Percentiles rank a stretch among this genome's conserved stretches.
phyloP scores from a whole-genome alignment of 306 rosid genomes.

The Sindora glabra region DNA sequence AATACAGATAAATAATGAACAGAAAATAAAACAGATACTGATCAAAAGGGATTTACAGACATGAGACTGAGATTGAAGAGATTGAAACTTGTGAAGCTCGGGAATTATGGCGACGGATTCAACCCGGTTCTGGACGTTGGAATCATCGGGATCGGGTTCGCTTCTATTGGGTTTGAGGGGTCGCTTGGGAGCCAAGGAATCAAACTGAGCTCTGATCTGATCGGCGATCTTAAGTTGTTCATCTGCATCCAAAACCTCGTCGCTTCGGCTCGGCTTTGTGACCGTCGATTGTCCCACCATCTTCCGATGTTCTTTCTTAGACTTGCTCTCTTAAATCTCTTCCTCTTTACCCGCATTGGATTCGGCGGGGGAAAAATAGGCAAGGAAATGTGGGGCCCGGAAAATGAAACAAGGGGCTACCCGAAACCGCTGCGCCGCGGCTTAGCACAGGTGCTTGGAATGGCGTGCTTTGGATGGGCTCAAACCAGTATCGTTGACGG shows the following conservation, averaged over 20 bases:
- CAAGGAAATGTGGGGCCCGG: neutral
- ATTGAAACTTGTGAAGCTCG: constrained; percentile 47
- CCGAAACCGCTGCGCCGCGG: neutral
- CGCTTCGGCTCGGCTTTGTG: constrained; percentile 71
- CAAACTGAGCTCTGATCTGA: constrained; percentile 54
- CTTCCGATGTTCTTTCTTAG: neutral
- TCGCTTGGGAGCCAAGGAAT: constrained; percentile 49
- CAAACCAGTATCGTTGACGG: neutral
- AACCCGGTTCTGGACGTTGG: neutral
- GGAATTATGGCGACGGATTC: constrained; percentile 26
- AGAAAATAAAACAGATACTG: too few relatives aligned
- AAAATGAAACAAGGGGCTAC: constrained; percentile 7
- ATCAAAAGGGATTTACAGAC: constrained; percentile 23
- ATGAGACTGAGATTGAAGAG: constrained; percentile 46
- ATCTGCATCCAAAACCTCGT: constrained; percentile 42
- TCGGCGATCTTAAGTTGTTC: constrained; percentile 48
- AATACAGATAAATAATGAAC: neutral
- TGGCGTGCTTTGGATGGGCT: neutral
- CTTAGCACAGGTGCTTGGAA: neutral
- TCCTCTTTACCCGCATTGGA: neutral
- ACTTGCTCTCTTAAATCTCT: neutral
- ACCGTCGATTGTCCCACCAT: constrained; percentile 36
- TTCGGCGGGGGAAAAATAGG: neutral
- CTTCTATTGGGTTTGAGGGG: constrained; percentile 66
- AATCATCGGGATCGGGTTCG: constrained; percentile 39